phyloP scores from a whole-genome alignment of 2,329 filamentous ascomycete species.

The Pestalotiopsis sp. region DNA sequence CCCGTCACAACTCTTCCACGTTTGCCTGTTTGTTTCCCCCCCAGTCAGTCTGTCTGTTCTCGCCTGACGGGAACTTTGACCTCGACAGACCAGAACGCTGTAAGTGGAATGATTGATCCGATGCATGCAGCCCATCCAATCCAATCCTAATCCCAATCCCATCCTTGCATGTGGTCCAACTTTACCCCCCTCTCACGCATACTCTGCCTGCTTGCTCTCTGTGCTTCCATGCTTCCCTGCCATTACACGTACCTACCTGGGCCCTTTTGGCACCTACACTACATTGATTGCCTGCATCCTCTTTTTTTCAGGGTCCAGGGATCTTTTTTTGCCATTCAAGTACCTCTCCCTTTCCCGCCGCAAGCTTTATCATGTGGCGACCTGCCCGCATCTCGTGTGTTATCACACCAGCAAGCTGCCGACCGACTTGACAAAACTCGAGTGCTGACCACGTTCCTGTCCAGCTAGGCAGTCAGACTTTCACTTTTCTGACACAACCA shows the following conservation, averaged over 20 bases:
- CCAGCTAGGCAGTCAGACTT: neutral
- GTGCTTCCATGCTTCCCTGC: neutral
- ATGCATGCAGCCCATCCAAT: neutral
- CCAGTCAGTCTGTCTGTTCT: neutral
- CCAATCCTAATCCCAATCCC: too few relatives aligned
- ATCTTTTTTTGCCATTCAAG: neutral
- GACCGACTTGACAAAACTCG: neutral
- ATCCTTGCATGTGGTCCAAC: too few relatives aligned
- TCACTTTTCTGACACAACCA: neutral
- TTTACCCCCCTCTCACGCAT: too few relatives aligned
- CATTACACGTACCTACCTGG: neutral
- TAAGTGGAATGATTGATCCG: neutral
- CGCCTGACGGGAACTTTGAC: neutral
- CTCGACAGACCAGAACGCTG: neutral
- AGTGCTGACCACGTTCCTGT: neutral
- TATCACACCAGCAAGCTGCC: neutral
- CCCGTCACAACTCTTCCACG: neutral
- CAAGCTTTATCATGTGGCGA: neutral
- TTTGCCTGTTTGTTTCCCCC: neutral
- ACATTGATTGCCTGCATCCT: neutral
- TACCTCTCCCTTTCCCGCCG: neutral
- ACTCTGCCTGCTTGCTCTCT: neutral
- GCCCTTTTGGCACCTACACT: neutral
- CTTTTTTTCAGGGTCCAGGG: neutral
- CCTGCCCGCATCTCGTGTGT: neutral